Evolutionary conservation across 2,329 filamentous ascomycete species (phyloP), one percentile per base, ranked within the genome.

Genomic region (Geosmithia morbida): DNA sequence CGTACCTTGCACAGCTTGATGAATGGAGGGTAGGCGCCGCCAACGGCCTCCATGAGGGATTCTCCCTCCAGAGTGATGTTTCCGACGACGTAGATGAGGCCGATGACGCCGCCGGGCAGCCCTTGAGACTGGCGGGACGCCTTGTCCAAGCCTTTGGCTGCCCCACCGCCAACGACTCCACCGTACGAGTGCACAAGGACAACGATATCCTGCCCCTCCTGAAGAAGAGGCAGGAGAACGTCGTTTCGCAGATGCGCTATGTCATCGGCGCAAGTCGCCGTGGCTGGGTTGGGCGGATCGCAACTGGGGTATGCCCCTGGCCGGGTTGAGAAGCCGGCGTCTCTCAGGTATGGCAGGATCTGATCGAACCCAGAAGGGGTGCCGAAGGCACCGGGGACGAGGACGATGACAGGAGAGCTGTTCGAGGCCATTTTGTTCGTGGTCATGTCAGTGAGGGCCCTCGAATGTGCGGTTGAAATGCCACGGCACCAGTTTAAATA

Each of bases 141-240:
- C 30, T 53, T 48, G 0, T 67, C 56, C 45, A 73, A 58, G 7
- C 61, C 68, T 50, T 66, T 68, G 53, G 72, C 56, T 2, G 68
- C 67, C 51, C 69, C 72, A 51, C 59, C 60, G 42, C 65, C 69
- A 1, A 71, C 65, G 41, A 66, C 59, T 19, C 70, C 70, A 29
- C 70, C 70, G 48, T 71, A 75, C 0, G 70, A 72, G 55, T 75
- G 71, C 1, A 61, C 64, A 2, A 72, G 53, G 5, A 75, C 58
- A 3, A 75, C 57, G 2, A 74, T 70, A 48, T 74, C 55, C 19
- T 54, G 59, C 2, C 66, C 66, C 7, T 46, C 22, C 43, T 45
- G 1, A 29, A 45, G 43, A 14, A 45, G 43, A 45, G 43, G 43
- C 17, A 45, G 11, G 20, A 45, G 43, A 11, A 45, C 14, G 7